A percentile compares a stretch with the other conserved stretches of the same genome.
phyloP scores from a whole-genome alignment of 2,329 filamentous ascomycete species.

The Drechslera avenae region DNA sequence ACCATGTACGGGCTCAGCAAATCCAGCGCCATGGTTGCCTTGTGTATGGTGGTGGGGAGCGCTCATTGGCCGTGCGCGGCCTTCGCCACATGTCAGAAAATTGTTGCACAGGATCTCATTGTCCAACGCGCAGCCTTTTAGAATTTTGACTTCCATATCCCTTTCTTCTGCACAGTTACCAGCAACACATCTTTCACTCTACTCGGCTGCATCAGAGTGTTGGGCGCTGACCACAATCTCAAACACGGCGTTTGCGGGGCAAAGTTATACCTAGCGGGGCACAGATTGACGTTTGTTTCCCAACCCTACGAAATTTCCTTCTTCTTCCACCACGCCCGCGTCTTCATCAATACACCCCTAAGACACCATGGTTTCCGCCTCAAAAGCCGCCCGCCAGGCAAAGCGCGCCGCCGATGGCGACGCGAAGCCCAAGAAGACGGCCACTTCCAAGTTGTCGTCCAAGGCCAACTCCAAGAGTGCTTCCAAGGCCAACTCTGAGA shows the following conservation, averaged over 20 bases:
- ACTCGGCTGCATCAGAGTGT: conserved; percentile 22
- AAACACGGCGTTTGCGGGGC: conserved; percentile 14
- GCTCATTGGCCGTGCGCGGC: conserved; percentile 26
- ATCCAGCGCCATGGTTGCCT: conserved; percentile 25
- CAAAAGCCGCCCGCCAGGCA: conserved; percentile 70
- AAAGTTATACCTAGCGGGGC: conserved; percentile 31
- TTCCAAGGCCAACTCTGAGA: conserved; percentile 68
- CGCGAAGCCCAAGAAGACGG: conserved; percentile 77
- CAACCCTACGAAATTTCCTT: conserved; percentile 33
- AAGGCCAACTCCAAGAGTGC: conserved; percentile 67
- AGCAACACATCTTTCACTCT: conserved; percentile 7
- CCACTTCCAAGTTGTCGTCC: conserved; percentile 72
- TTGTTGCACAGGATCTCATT: conserved; percentile 25
- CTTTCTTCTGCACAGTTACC: conserved; percentile 6
- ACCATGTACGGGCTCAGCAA: background rate
- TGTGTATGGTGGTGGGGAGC: conserved; percentile 17
- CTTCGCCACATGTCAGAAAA: conserved; percentile 32
- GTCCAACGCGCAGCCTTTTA: conserved; percentile 17
- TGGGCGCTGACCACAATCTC: conserved; percentile 10
- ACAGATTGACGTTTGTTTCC: conserved; percentile 24
- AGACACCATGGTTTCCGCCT: conserved; percentile 67
- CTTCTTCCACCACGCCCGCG: conserved; percentile 25
- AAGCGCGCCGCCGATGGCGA: conserved; percentile 64
- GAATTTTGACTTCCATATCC: conserved; percentile 7
- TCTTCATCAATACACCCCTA: conserved; percentile 20